Conservation (phyloP, 441 rosid genomes). For the Pelargonium cotyledonis region DNA sequence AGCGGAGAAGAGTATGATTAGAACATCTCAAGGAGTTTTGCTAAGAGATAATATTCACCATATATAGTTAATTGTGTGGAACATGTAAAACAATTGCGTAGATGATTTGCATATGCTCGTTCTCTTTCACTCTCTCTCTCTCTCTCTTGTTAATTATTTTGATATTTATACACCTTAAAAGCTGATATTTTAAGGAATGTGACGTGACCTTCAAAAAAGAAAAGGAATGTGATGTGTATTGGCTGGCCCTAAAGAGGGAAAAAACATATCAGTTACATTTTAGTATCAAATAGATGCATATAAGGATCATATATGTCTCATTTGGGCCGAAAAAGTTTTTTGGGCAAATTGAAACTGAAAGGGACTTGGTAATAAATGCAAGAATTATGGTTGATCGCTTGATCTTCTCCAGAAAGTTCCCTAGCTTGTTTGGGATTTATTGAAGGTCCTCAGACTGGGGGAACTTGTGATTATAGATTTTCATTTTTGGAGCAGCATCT, state of each 20-base stretch:
- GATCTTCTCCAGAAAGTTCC: constrained; percentile 19
- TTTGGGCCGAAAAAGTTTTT: constrained; percentile 18
- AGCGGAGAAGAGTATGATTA: too few relatives aligned
- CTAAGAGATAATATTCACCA: too few relatives aligned
- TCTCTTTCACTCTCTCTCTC: neutral
- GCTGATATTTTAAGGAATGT: neutral
- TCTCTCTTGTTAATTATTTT: neutral
- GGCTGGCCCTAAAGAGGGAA: neutral
- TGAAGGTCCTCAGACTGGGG: constrained; percentile 15
- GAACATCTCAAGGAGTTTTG: too few relatives aligned
- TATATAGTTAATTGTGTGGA: too few relatives aligned
- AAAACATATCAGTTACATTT: neutral
- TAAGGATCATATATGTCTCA: neutral
- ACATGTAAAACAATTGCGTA: too few relatives aligned
- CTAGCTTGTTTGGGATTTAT: constrained; percentile 21
- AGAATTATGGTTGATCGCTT: constrained; percentile 23
- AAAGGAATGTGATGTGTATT: neutral
- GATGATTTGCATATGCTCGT: neutral
- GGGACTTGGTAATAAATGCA: constrained; percentile 15
- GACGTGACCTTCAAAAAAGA: too few relatives aligned
- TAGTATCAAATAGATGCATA: neutral
- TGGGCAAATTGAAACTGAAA: constrained; percentile 19
- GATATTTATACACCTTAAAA: neutral
- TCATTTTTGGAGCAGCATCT: constrained; percentile 1
- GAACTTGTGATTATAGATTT: neutral